A percentile compares a stretch with the other conserved stretches of the same genome.
phyloP scores from a whole-genome alignment of 2,329 filamentous ascomycete species.

The Fusarium coicis region DNA sequence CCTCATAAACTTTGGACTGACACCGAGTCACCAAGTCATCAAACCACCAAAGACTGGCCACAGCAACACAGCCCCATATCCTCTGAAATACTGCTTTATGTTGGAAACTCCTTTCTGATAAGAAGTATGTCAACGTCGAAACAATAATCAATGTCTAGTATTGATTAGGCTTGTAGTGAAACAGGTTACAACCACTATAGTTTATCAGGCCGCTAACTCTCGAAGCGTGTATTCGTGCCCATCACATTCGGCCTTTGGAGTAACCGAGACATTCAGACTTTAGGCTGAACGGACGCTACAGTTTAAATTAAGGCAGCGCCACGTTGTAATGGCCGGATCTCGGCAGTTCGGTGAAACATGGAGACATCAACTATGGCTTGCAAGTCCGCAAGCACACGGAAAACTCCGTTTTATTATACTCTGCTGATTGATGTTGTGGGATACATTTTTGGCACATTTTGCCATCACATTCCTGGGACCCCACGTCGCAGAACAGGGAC shows the following conservation, averaged over 20 bases:
- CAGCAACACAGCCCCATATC: background rate
- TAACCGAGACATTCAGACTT: background rate
- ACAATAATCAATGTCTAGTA: rapidly evolving
- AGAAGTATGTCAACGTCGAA: too few species aligned
- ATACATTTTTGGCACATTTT: too few species aligned
- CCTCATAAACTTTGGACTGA: background rate
- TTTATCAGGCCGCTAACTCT: background rate
- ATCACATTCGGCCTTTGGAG: background rate
- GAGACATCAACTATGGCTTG: background rate
- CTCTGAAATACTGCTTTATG: background rate
- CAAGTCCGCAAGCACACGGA: background rate
- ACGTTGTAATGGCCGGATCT: background rate
- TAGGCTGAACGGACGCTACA: background rate
- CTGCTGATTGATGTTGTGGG: too few species aligned
- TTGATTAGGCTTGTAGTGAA: background rate
- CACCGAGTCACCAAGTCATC: background rate
- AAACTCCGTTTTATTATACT: too few species aligned
- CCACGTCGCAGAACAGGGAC: background rate
- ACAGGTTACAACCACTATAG: background rate
- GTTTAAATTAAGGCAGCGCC: background rate
- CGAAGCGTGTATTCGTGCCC: background rate
- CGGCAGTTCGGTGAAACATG: background rate
- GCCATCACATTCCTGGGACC: background rate
- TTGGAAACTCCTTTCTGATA: background rate
- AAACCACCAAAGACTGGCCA: background rate